A percentile compares a stretch with the other conserved stretches of the same genome.
phyloP scores from a whole-genome alignment of 192 early-diverging fungal genomes.

The Spizellomyces punctatus region DNA sequence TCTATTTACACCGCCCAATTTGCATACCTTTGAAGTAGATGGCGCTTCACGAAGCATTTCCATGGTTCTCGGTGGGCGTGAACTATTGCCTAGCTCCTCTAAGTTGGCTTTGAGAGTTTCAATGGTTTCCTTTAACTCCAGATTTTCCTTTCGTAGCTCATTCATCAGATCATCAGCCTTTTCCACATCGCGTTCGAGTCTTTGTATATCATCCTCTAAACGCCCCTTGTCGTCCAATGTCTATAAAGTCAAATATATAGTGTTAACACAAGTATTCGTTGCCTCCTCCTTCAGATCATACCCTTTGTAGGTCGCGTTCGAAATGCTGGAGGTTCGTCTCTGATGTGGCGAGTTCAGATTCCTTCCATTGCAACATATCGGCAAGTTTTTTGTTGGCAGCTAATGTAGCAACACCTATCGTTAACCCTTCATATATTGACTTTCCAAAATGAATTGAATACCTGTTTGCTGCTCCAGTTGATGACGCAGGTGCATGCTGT shows the following conservation, averaged over 20 bases:
- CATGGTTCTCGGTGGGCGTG: too few species aligned
- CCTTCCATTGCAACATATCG: not conserved
- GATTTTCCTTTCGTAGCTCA: not conserved
- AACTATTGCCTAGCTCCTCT: not conserved
- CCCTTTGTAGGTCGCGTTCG: not conserved
- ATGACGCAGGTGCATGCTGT: not conserved
- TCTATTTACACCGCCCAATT: too few species aligned
- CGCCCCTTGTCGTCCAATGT: not conserved
- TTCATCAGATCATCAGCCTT: not conserved
- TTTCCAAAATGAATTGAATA: not conserved
- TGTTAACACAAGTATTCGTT: too few species aligned
- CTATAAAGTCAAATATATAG: not conserved
- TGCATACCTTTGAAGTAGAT: too few species aligned
- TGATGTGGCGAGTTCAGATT: not conserved
- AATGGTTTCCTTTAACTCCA: not conserved
- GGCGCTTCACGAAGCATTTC: too few species aligned
- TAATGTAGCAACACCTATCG: not conserved
- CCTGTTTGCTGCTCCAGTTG: conserved; percentile 5
- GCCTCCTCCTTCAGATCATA: not conserved
- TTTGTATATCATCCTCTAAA: not conserved
- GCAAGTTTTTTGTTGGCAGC: not conserved
- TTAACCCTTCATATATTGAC: not conserved
- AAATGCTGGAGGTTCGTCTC: not conserved
- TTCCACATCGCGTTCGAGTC: not conserved
- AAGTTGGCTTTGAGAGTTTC: not conserved